Evolutionary conservation across 2,329 filamentous ascomycete species (phyloP).

Genomic region (Furcasterigmium furcatum): DNA sequence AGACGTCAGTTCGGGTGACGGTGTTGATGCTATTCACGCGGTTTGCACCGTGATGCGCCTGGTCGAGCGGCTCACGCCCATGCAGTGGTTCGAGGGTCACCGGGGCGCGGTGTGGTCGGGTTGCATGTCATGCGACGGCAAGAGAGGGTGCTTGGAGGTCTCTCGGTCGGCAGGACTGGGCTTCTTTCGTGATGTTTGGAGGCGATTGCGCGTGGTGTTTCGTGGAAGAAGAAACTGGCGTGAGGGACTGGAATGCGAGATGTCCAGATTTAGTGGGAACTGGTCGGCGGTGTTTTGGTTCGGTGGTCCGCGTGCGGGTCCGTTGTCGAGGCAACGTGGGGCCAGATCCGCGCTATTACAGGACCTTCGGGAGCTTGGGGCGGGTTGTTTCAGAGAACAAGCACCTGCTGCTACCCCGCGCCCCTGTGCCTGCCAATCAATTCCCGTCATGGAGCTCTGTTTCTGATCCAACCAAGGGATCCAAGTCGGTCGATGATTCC

Average conservation of each 20-base stretch:
- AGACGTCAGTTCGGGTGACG: not conserved
- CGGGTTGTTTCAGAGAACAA: not conserved
- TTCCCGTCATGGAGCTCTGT: not conserved
- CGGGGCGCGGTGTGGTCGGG: not conserved
- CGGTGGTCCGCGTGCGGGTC: not conserved
- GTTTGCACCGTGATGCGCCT: slow-evolving; percentile 4
- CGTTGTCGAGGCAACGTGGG: not conserved
- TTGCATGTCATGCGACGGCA: slow-evolving; percentile 3
- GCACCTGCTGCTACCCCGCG: not conserved
- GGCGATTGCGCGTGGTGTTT: not conserved
- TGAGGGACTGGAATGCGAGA: slow-evolving; percentile 3
- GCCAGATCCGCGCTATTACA: not conserved
- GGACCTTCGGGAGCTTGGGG: not conserved
- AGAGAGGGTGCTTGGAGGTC: not conserved
- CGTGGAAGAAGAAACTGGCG: not conserved
- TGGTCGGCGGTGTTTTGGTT: slow-evolving; percentile 1
- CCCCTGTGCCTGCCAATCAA: not conserved
- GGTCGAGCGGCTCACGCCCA: slow-evolving; percentile 2
- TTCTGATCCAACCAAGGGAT: too few relatives aligned
- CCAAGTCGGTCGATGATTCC: too few relatives aligned
- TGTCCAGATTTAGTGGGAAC: slow-evolving; percentile 2
- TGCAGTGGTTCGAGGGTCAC: slow-evolving; percentile 2
- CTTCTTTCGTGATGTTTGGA: too few relatives aligned
- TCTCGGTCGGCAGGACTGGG: not conserved
- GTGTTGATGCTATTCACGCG: slow-evolving; percentile 10